Base-by-base conservation (phyloP, 352 stramenopile genomes). In the Pythium oligandrum region DNA sequence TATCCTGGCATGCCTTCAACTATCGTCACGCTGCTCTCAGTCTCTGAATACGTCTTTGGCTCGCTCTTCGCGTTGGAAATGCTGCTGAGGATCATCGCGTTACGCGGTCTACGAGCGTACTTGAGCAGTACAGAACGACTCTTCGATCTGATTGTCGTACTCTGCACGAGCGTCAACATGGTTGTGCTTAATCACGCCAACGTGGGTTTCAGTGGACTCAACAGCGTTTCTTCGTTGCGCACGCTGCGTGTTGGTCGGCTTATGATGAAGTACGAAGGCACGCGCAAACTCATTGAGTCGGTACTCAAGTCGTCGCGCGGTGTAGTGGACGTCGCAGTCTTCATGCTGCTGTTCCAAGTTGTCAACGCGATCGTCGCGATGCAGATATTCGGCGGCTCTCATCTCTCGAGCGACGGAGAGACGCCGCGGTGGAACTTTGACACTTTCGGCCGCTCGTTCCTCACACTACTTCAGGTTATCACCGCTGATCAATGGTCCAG, bases 191-290 rank as follows among this genome's bases (percentile, higher is more conserved):
- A 83, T 55, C 49, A 83, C 42, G 56, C 73, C 30, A 55, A 68
- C 42, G 71, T 65, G 5, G 53, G 40, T 12, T 87, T 83, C 43
- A 86, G 64, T 32, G 75, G 75, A 0, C 68, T 92, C 6, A 87
- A 89, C 60, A 83, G 66, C 43, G 70, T 70, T 26, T 89, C 81
- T 1, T 89, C 78, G 0, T 55, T 91, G 49, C 75, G 81, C 6
- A 91, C 81, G 17, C 64, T 91, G 31, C 78, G 81, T 61, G 77
- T 90, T 2, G 77, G 64, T 9, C 70, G 81, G 6, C 63, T 91
- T 40, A 90, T 90, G 78, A 76, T 89, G 66, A 89, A 89, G 58
- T 91, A 76, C 61, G 78, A 90, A 26, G 81, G 81, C 40, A 88
- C 81, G 6, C 70, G 78, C 17, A 91, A 89, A 48, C 63, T 90